Evolutionary conservation across 768 basidiomycete species (phyloP), one percentile per base, ranked within the genome.

Genomic region (Pisolithus tinctorius): DNA sequence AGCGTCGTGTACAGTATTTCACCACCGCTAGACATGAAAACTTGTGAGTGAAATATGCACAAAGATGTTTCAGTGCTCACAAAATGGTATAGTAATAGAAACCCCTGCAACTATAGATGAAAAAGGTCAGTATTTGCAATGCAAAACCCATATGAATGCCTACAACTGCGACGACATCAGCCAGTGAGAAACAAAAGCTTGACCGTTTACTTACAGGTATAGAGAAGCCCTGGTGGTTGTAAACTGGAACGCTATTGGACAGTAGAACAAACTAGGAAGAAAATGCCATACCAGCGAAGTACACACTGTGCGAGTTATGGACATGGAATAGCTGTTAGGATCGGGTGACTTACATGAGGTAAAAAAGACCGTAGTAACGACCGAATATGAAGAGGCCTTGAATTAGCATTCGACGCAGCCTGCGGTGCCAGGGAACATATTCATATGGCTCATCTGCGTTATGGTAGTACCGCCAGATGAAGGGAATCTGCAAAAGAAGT

Each of bases 331-430:
- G 2, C 29, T 7, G 16, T n/a, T 30, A 14, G 13, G 16, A 9
- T 4, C 6, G 20, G 14, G 25, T 36, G 51, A 55, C 40, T 41
- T n/a, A 63, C 59, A 47, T 49, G 30, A 61, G 52, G 50, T 51
- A 63, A 20, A 64, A 11, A 29, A 62, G 31, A 9, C 60, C 61
- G 20, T 63, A 63, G 41, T 64, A 63, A n/a, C 62, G 59, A 29
- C 60, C 47, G 31, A 63, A 59, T 26, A 64, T 45, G 44, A 61
- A 63, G 26, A 63, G 49, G 3, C 45, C 14, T 31, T 30, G 49
- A 14, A 64, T 8, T 29, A 64, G 13, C n/a, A 47, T 9, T 25
- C 20, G 55, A 20, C 51, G 56, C 16, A 31, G 13, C 29, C 29
- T 55, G 13, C 20, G 16, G 8, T 6, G 2, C 14, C 25, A 4